Conservation (phyloP, 2,329 filamentous ascomycete genomes). For the Fusarium sp. region DNA sequence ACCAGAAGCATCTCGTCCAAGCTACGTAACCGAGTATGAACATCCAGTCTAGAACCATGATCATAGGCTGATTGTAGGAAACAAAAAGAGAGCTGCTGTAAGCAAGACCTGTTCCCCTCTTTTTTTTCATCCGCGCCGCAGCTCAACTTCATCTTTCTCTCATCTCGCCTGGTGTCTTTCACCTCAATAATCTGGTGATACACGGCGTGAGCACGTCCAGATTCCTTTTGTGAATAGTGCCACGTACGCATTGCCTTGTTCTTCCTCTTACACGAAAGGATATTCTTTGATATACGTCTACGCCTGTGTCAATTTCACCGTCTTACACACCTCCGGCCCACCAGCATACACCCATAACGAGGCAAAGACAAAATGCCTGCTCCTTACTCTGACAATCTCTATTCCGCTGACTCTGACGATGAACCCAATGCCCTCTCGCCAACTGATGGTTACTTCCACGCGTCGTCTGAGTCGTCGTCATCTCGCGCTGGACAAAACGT, state of each 20-base stretch:
- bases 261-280: not conserved
- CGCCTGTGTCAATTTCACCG: slow-evolving; percentile 2
- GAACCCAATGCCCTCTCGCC: slow-evolving; percentile 59
- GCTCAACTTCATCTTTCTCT: slow-evolving; percentile 12
- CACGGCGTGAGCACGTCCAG: slow-evolving; percentile 3
- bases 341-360: not conserved
- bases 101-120: slow-evolving; percentile 26
- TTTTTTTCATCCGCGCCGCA: slow-evolving; percentile 23
- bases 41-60: slow-evolving; percentile 5
- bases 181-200: slow-evolving; percentile 7
- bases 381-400: slow-evolving; percentile 63
- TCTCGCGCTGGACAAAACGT: slow-evolving; percentile 49
- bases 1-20: slow-evolving; percentile 8
- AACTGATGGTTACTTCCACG: slow-evolving; percentile 65
- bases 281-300: not conserved
- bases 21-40: slow-evolving; percentile 24
- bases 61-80: slow-evolving; percentile 10
- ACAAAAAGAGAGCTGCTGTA: slow-evolving; percentile 5
- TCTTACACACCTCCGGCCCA: slow-evolving; percentile 20
- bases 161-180: slow-evolving; percentile 1
- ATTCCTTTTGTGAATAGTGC: slow-evolving; percentile 18
- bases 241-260: slow-evolving; percentile 2
- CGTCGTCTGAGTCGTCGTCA: slow-evolving; percentile 50
- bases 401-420: slow-evolving; percentile 57
- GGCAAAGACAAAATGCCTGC: slow-evolving; percentile 55